Percentiles rank a stretch among this genome's conserved stretches.
Evolutionary conservation across 768 basidiomycete genomes (phyloP).

Genomic region (Dendrothele bispora): DNA sequence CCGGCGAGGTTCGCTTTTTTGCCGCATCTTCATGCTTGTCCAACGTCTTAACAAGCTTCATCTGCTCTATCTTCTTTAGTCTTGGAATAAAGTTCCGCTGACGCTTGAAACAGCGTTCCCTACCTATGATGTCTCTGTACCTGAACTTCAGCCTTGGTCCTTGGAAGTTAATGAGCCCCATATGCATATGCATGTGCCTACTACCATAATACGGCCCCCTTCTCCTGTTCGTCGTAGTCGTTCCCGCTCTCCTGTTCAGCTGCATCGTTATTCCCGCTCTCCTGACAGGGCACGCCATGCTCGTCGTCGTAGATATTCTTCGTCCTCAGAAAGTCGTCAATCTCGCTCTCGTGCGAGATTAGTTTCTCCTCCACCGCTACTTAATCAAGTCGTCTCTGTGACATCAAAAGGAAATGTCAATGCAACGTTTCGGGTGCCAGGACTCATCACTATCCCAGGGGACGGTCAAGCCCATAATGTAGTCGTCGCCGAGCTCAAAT

Average conservation of each 20-base stretch:
- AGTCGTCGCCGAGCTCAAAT: slow-evolving; percentile 34
- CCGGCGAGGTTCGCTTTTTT: slow-evolving; percentile 36
- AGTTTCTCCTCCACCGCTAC: neutral
- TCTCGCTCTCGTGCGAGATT: too few relatives aligned
- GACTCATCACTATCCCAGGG: slow-evolving; percentile 40
- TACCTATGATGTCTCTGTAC: slow-evolving; percentile 37
- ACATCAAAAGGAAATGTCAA: slow-evolving; percentile 37
- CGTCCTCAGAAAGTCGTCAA: neutral
- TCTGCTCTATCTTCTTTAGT: slow-evolving; percentile 18
- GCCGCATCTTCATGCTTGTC: neutral
- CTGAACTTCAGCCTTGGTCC: slow-evolving; percentile 36
- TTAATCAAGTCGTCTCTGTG: slow-evolving; percentile 18
- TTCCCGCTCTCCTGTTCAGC: neutral
- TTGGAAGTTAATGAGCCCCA: slow-evolving; percentile 24
- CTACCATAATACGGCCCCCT: neutral
- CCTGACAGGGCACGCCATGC: neutral
- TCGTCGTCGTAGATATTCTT: neutral
- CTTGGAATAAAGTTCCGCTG: slow-evolving; percentile 42
- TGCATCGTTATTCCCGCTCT: neutral
- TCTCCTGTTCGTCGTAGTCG: neutral
- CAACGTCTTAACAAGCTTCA: neutral
- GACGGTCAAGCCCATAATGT: slow-evolving; percentile 41
- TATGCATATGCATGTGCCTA: neutral
- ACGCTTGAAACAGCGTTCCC: slow-evolving; percentile 44
- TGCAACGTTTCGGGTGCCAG: slow-evolving; percentile 42